Evolutionary conservation across 805 yeast species (phyloP), one percentile per base, ranked within the genome.

Genomic region (Debaryomyces prosopidis): DNA sequence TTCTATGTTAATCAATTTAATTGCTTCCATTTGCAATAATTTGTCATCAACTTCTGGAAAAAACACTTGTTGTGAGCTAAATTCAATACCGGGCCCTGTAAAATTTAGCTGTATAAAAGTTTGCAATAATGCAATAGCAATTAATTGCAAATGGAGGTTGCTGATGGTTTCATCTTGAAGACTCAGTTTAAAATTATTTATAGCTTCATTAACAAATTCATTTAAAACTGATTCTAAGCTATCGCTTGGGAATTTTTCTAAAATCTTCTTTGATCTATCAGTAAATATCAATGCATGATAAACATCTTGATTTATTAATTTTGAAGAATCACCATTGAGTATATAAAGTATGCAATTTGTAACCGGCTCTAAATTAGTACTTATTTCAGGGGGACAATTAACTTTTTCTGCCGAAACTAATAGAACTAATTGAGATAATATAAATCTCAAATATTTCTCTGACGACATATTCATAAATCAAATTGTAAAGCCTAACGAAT

Each of bases 21-120:
- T 55, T 30, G 77, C 65, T 18, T 65, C 70, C 15, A 45, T 32
- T 42, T 59, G 68, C 32, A 60, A 38, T 33, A 44, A 40, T 37
- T 41, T 37, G 6, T 36, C 40, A 44, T 51, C 69, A 16, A 45
- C 55, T 11, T 26, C 49, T 1, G 62, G 54, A 45, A 72, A 70
- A 45, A 63, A 55, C n/a, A 56, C 39, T n/a, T 66, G 57, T 30
- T 57, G 55, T 4, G 75, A 53, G 3, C 62, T 64, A 17, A 69
- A 52, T 4, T 75, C 74, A 2, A 81, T 56, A 19, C 77, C 75
- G 4, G 97, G 97, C 7, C 97, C 97, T 0, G 96, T 88, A 63
- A 76, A 88, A 62, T 91, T 91, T 41, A 77, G 65, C 60, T 89
- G 95, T 12, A 87, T 68, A 58, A 86, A 91, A 1, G 79, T 59